Evolutionary conservation across 768 basidiomycete genomes (phyloP), one percentile per base, ranked within the genome.

Genomic region (Ramaria rubella): DNA sequence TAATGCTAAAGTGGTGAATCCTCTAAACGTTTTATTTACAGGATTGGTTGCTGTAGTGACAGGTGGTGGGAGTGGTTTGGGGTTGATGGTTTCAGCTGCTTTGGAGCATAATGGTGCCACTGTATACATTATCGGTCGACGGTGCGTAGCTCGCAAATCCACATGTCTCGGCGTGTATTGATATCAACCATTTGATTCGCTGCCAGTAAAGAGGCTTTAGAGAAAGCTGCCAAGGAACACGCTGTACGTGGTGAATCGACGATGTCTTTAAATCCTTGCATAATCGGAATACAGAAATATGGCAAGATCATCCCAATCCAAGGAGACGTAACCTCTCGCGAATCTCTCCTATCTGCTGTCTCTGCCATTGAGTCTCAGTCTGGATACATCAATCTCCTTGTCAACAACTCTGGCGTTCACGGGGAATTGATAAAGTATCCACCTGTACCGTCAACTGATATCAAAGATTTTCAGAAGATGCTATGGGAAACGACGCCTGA

Each of bases 61-160:
- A 15, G 86, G 86, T 24, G 86, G 86, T 12, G 87, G 85, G 49
- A 87, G 81, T 63, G 88, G 90, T 11, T 85, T 92, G 59, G 90
- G 90, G 8, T 74, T 86, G 42, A 85, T 88, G 81, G 89, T 90
- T 71, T 86, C 89, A 19, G 79, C 79, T 12, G 78, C 87, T 9
- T 75, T 92, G 9, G 89, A 90, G 65, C 77, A 81, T 65, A 89
- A 90, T 61, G 90, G 90, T 29, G 88, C 88, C 1, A 82, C 77
- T 0, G 90, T 92, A 2, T 90, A 91, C 69, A 92, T 92, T 61
- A 70, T 89, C 15, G 85, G 85, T 29, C 78, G 86, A 24, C 74
- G 86, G 44, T 67, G 74, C 8, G 43, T 34, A 2, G 23, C 34
- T n/a, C n/a, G 8, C 24, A 12, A 21, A 21, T 33, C 14, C 15